Base-by-base conservation (phyloP, 345 rosid species). In the Lagerstroemia speciosa region DNA sequence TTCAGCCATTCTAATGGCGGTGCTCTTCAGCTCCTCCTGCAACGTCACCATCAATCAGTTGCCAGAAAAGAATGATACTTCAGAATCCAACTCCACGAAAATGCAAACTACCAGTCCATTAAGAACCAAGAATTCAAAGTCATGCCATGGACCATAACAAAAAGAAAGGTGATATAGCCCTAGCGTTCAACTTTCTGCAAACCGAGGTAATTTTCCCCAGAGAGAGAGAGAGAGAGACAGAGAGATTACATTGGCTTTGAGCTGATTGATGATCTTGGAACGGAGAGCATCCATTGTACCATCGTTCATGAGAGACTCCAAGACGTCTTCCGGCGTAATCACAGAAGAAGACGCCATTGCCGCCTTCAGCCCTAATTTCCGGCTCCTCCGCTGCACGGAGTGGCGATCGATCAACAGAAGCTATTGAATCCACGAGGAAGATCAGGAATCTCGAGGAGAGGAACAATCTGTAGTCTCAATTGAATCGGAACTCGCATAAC, bases 251-350 rank as follows among this genome's bases (percentile, higher is more conserved):
- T 91, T 89, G 78, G 97, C 90, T 85, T 89, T 89, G 72, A 91
- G 91, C 86, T 91, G 91, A 71, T 89, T 89, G 72, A 91, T 87
- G 80, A 91, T 89, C 81, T 87, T 87, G 73, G 86, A 80, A 64
- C 96, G 83, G 57, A 91, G 89, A 68, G 91, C 74, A 72, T 91
- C 97, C 75, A 91, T 84, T 29, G 97, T 84, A 2, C 96, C 97
- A 75, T 91, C 97, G 73, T 91, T 91, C 96, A 89, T 89, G 60
- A 89, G 83, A 20, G 90, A 84, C 78, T 87, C 96, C 58, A 91
- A 78, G 43, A 89, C 93, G 73, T 91, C 93, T 76, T 89, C 97
- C 55, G 97, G 96, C 67, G 81, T 79, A 52, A 91, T 84, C 62
- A 91, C 86, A 17, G 89, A 83, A 69, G 92, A 85, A 26, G 95